Percentiles rank a stretch among this genome's conserved stretches.
These are phyloP conservation scores for Amanita subjunquillea DNA, from an alignment of 768 basidiomycete species.

Conservation along the genomic window DNA sequence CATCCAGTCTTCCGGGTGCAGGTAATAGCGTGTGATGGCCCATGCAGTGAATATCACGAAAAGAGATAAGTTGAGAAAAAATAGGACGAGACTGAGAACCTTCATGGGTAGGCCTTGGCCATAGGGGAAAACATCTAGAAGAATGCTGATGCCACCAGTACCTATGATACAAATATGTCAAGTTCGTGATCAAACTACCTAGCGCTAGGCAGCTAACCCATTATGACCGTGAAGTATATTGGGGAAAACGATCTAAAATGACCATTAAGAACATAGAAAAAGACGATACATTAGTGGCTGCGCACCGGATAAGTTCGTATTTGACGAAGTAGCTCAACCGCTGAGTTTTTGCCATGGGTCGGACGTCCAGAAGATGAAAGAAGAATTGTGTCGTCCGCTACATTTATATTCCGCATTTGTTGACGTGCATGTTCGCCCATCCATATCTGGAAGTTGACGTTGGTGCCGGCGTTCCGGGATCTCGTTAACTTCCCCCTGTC, in stretches of 20 bases:
- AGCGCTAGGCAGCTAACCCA: not conserved
- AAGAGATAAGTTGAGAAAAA: slow-evolving; percentile 29
- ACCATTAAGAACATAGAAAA: not conserved
- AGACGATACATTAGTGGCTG: not conserved
- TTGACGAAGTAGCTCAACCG: not conserved
- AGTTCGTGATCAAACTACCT: not conserved
- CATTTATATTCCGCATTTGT: not conserved
- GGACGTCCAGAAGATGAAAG: not conserved
- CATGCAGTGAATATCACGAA: slow-evolving; percentile 32
- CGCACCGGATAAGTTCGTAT: slow-evolving; percentile 1
- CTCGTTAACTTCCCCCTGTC: not conserved
- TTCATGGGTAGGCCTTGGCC: slow-evolving; percentile 3
- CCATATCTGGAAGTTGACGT: not conserved
- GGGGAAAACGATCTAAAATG: slow-evolving; percentile 2
- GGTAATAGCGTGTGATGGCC: slow-evolving; percentile 28
- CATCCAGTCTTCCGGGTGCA: slow-evolving; percentile 32
- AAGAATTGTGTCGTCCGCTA: not conserved
- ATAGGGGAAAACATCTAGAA: slow-evolving; percentile 5
- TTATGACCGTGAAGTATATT: not conserved
- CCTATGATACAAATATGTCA: not conserved
- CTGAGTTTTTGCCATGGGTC: not conserved
- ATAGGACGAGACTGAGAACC: slow-evolving; percentile 6
- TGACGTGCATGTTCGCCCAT: not conserved
- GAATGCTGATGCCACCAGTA: slow-evolving; percentile 3
- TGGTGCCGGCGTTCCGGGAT: not conserved